phyloP scores from a whole-genome alignment of 2,329 filamentous ascomycete genomes.

The Cladorrhinum sp. region DNA sequence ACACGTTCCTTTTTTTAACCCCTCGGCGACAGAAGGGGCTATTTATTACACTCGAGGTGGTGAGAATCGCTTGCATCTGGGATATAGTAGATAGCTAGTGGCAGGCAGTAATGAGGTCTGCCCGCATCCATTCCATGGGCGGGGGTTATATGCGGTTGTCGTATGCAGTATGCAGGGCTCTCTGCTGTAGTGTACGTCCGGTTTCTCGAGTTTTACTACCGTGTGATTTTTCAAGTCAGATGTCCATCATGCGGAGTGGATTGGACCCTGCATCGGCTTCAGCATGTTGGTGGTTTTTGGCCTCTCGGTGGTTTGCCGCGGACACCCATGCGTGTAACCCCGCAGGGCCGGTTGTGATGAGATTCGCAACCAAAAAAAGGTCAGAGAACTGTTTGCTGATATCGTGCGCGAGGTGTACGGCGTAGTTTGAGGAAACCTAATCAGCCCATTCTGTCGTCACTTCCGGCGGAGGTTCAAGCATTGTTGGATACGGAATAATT shows the following conservation, averaged over 20 bases:
- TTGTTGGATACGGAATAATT: background rate
- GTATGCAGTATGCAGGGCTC: background rate
- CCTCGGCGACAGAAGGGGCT: background rate
- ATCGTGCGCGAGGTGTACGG: background rate
- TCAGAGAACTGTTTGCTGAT: background rate
- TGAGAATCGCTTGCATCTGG: too few species aligned
- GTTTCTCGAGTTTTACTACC: background rate
- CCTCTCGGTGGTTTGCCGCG: background rate
- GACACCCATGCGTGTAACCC: background rate
- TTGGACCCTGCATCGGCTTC: background rate
- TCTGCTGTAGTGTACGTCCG: background rate
- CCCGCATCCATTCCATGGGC: too few species aligned
- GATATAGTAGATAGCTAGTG: too few species aligned
- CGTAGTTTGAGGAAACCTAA: background rate
- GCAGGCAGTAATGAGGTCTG: too few species aligned
- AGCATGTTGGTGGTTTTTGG: background rate
- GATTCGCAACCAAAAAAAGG: background rate
- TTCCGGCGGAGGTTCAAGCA: background rate
- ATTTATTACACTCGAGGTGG: too few species aligned
- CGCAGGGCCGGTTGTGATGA: background rate
- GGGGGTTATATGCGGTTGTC: background rate
- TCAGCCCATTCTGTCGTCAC: constrained; percentile 9
- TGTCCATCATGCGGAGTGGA: background rate
- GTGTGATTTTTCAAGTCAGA: background rate
- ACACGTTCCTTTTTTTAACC: background rate